A percentile compares a stretch with the other conserved stretches of the same genome.
phyloP scores from a whole-genome alignment of 2,329 filamentous ascomycete species.

The Sphaerulina populicola region DNA sequence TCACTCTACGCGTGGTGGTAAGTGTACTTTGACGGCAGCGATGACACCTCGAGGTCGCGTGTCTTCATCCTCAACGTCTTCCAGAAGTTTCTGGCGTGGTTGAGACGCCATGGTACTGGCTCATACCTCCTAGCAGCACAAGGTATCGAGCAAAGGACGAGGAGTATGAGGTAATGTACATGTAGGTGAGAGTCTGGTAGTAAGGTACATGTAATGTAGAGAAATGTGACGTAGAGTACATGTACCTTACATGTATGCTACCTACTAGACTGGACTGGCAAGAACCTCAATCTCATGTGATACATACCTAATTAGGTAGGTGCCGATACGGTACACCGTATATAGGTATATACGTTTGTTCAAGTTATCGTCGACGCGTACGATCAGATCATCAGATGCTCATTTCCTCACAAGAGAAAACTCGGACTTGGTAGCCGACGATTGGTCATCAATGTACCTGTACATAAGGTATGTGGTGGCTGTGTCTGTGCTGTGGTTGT shows the following conservation, averaged over 20 bases:
- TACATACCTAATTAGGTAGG: no score
- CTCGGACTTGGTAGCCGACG: not conserved
- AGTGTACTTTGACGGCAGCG: slow-evolving; percentile 1
- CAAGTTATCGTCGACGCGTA: no score
- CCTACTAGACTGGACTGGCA: no score
- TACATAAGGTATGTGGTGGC: not conserved
- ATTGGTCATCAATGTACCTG: not conserved
- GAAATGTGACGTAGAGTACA: not conserved
- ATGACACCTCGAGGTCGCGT: slow-evolving; percentile 4
- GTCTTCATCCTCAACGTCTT: slow-evolving; percentile 8
- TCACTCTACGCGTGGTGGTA: no score
- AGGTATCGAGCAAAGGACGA: not conserved
- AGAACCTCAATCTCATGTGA: no score
- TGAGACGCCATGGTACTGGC: slow-evolving; percentile 8
- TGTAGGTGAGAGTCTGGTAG: not conserved
- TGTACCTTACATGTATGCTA: no score
- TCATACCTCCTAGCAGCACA: not conserved
- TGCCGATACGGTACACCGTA: no score
- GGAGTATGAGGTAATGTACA: not conserved
- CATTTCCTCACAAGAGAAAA: not conserved
- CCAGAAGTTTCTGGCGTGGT: slow-evolving; percentile 4
- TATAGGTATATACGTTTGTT: no score
- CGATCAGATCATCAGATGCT: no score
- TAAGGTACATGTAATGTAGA: no score
- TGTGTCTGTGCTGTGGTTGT: slow-evolving; percentile 9